phyloP scores from a whole-genome alignment of 148 eudicot species.

The Camellia japonica region DNA sequence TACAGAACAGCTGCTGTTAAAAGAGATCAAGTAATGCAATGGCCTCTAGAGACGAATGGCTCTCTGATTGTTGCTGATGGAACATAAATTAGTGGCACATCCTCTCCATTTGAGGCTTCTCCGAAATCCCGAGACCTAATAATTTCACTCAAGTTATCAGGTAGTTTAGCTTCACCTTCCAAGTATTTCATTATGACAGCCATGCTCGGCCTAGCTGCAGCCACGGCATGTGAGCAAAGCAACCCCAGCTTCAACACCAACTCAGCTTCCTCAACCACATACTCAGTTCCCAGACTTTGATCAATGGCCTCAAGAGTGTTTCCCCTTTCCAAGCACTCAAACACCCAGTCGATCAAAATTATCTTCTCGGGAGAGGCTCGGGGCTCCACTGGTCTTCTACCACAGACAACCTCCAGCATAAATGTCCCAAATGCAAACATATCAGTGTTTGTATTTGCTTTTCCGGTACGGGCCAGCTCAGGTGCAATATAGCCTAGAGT shows the following conservation, averaged over 20 bases:
- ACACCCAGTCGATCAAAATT: neutral
- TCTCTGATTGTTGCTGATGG: neutral
- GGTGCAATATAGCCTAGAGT: slow-evolving; percentile 2
- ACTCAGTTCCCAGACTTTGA: neutral
- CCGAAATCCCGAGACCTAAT: neutral
- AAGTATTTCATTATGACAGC: neutral
- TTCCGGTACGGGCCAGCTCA: neutral
- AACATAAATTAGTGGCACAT: neutral
- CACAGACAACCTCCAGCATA: slow-evolving; percentile 13
- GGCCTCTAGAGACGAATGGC: neutral
- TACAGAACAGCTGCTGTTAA: no score
- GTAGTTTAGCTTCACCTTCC: slow-evolving; percentile 2
- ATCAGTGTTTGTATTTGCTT: slow-evolving; percentile 4
- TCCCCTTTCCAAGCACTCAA: slow-evolving; percentile 3
- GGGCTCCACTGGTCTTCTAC: neutral
- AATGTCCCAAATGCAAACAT: slow-evolving; percentile 12
- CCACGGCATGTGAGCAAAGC: neutral
- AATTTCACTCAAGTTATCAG: neutral
- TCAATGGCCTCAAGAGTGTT: neutral
- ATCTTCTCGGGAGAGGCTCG: neutral
- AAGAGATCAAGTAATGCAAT: neutral
- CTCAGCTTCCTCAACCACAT: slow-evolving; percentile 3
- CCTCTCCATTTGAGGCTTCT: neutral
- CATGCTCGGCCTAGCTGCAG: slow-evolving; percentile 6
- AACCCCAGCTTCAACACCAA: slow-evolving; percentile 6